phyloP scores from a whole-genome alignment of 441 rosid species.

The Capsella rubella region DNA sequence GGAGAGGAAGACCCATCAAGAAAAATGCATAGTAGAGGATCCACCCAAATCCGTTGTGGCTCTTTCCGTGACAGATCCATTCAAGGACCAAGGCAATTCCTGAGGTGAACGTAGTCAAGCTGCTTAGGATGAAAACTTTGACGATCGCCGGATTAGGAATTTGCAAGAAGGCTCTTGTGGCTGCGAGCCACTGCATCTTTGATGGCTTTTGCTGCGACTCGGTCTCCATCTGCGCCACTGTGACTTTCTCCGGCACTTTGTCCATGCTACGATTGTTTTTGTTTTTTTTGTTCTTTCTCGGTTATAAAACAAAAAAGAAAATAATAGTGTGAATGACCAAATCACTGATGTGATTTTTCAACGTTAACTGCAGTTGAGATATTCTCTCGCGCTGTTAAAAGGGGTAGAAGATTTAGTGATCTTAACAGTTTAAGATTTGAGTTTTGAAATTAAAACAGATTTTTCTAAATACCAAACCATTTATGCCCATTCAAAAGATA shows the following conservation, averaged over 20 bases:
- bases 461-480: not conserved
- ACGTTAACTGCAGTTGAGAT: not conserved
- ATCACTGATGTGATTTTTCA: not conserved
- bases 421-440: not conserved
- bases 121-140: slow-evolving; percentile 18
- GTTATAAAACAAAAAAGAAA: not conserved
- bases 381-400: not conserved
- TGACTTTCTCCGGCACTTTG: slow-evolving; percentile 1
- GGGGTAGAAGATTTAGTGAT: slow-evolving; percentile 5
- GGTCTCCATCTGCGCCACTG: slow-evolving; percentile 2
- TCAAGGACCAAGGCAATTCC: slow-evolving; percentile 30
- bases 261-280: not conserved
- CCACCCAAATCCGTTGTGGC: slow-evolving; percentile 29
- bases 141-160: slow-evolving; percentile 22
- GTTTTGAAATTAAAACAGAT: not conserved
- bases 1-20: slow-evolving; percentile 30
- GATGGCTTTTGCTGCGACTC: not conserved
- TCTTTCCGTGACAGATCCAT: slow-evolving; percentile 41
- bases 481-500: slow-evolving; percentile 21
- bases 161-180: slow-evolving; percentile 8
- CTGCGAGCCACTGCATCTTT: not conserved
- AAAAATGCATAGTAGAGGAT: slow-evolving; percentile 37
- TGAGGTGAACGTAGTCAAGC: not conserved
- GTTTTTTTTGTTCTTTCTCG: not conserved
- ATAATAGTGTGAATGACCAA: slow-evolving; percentile 6